These are phyloP conservation scores for Scedosporium apiospermum DNA, from an alignment of 2,329 filamentous ascomycete genomes.

Conservation along the genomic window DNA sequence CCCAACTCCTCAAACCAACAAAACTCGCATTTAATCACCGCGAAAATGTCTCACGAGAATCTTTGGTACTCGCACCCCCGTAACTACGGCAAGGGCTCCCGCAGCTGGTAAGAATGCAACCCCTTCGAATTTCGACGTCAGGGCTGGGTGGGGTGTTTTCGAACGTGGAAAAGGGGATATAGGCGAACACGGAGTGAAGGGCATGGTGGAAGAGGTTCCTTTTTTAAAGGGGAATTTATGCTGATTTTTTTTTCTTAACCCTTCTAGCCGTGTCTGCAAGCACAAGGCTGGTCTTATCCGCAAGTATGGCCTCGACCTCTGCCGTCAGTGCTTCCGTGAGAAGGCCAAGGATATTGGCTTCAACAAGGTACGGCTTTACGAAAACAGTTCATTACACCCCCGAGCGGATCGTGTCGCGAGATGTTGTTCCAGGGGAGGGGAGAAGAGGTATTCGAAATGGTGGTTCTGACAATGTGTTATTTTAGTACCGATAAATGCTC, in stretches of 20 bases:
- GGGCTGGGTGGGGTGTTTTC: neutral
- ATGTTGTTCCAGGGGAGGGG: neutral
- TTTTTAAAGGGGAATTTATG: constrained; percentile 5
- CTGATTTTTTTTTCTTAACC: constrained; percentile 19
- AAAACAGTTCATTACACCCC: neutral
- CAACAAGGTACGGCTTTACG: constrained; percentile 47
- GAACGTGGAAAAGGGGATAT: neutral
- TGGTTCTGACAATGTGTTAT: no score
- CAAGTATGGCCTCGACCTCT: constrained; percentile 95
- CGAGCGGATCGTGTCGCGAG: no score
- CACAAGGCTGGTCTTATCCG: constrained; percentile 98
- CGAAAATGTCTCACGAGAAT: constrained; percentile 68
- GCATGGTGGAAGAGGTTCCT: no score
- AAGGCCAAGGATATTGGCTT: constrained; percentile 65
- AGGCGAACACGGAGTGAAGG: no score
- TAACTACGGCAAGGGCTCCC: constrained; percentile 93
- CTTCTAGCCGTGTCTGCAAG: constrained; percentile 58
- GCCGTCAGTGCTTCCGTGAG: constrained; percentile 72
- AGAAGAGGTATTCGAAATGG: neutral
- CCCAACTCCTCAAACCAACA: neutral
- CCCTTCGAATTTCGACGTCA: neutral
- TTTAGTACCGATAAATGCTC: no score
- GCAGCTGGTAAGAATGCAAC: constrained; percentile 63
- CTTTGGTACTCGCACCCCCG: constrained; percentile 99
- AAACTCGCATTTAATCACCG: neutral